These are phyloP conservation scores for Ophioceras dolichostomum DNA, from an alignment of 2,329 filamentous ascomycete genomes.

Conservation along the genomic window DNA sequence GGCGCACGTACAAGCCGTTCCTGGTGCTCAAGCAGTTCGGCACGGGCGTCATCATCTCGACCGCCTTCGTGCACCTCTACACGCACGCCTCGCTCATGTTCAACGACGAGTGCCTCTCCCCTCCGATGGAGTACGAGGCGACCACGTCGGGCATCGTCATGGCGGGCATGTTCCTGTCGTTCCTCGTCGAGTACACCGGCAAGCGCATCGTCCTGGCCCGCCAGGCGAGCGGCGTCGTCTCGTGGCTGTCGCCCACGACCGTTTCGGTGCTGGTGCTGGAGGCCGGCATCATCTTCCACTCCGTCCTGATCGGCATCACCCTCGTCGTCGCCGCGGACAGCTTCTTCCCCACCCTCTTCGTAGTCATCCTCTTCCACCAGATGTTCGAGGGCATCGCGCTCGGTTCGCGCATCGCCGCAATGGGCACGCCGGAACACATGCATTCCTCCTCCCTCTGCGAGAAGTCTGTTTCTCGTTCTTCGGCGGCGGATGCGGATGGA, in stretches of 20 bases:
- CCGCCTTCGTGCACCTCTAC: conserved; percentile 61
- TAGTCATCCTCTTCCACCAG: conserved; percentile 67
- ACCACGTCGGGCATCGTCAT: conserved; percentile 61
- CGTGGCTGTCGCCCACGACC: conserved; percentile 24
- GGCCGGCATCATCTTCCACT: conserved; percentile 65
- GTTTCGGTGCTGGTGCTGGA: conserved; percentile 59
- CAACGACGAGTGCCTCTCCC: conserved; percentile 53
- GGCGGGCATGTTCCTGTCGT: conserved; percentile 62
- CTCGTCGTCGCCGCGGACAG: conserved; percentile 46
- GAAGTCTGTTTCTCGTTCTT: too few relatives aligned
- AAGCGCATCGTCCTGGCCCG: conserved; percentile 38
- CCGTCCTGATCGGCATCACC: conserved; percentile 51
- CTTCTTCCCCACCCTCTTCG: conserved; percentile 43
- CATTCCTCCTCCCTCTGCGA: too few relatives aligned
- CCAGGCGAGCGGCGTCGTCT: conserved; percentile 14
- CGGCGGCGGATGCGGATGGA: not conserved
- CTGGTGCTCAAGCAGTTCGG: conserved; percentile 62
- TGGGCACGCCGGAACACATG: conserved; percentile 30
- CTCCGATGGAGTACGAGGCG: conserved; percentile 53
- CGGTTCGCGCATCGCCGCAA: conserved; percentile 54
- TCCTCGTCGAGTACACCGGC: conserved; percentile 56
- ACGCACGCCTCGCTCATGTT: conserved; percentile 68
- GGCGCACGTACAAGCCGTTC: conserved; percentile 35
- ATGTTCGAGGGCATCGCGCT: conserved; percentile 69
- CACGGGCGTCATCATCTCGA: conserved; percentile 60